A percentile compares a stretch with the other conserved stretches of the same genome.
Conservation (phyloP, 106 monocot species). For the Allium fistulosum region DNA sequence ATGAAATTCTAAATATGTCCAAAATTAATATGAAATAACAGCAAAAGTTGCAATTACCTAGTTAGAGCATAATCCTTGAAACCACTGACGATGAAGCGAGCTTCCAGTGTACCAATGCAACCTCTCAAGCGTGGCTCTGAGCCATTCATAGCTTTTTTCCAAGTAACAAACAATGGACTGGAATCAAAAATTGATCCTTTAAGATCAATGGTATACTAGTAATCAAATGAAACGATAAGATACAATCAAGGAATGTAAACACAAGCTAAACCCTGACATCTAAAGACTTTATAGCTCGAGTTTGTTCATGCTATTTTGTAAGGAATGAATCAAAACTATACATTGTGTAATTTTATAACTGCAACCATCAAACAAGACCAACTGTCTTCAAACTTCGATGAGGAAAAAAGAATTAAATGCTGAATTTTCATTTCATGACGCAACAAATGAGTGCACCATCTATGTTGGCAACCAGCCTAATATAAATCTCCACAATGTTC, state of each 20-base stretch:
- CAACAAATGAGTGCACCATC: too few relatives aligned
- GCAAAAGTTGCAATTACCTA: conserved; percentile 34
- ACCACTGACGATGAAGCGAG: conserved; percentile 74
- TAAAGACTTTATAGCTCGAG: neutral
- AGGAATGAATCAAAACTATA: neutral
- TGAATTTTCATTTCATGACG: too few relatives aligned
- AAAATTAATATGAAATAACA: too few relatives aligned
- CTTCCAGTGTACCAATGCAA: conserved; percentile 95
- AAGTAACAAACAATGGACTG: conserved; percentile 99
- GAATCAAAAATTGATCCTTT: conserved; percentile 17
- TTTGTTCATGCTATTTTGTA: neutral
- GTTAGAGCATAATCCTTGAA: conserved; percentile 95
- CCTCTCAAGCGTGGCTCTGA: conserved; percentile 76
- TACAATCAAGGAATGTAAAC: neutral
- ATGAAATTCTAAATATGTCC: too few relatives aligned
- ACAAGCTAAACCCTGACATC: neutral
- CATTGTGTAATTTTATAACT: neutral
- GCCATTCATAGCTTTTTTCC: conserved; percentile 93
- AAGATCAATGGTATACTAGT: neutral
- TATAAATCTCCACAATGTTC: too few relatives aligned
- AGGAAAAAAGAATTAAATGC: too few relatives aligned
- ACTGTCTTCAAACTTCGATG: neutral
- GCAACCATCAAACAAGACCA: neutral
- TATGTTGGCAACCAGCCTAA: neutral
- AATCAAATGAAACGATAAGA: neutral